Conservation (phyloP, 176 grass and related monocot genomes). For the Juncus effusus region DNA sequence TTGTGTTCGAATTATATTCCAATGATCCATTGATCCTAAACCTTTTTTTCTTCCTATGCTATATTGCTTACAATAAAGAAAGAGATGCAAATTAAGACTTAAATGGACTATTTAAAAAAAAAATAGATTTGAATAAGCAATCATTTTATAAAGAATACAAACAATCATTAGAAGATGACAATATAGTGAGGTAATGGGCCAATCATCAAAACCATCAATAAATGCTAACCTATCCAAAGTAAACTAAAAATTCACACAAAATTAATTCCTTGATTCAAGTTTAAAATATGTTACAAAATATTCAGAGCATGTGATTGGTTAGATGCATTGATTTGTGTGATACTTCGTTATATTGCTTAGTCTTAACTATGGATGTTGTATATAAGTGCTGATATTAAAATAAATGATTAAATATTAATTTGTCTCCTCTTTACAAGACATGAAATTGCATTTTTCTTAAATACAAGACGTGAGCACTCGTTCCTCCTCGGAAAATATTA, state of each 20-base stretch:
- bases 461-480: slow-evolving; percentile 20
- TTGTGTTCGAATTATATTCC: too few relatives aligned
- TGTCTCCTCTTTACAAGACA: slow-evolving; percentile 23
- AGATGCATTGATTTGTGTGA: neutral
- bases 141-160: neutral
- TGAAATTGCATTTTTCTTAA: slow-evolving; percentile 11
- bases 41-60: too few relatives aligned
- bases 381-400: neutral
- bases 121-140: neutral
- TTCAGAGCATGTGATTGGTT: slow-evolving; percentile 19
- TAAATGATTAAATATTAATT: neutral
- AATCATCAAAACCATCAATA: slow-evolving; percentile 18
- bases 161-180: slow-evolving; percentile 26
- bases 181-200: neutral
- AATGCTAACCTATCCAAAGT: slow-evolving; percentile 18
- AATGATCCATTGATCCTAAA: too few relatives aligned
- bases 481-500: slow-evolving; percentile 20
- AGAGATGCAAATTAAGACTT: too few relatives aligned
- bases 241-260: slow-evolving; percentile 13
- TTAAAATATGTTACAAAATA: slow-evolving; percentile 6
- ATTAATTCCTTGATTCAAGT: neutral
- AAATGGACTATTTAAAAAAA: neutral
- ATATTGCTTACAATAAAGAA: too few relatives aligned
- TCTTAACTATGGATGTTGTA: slow-evolving; percentile 17
- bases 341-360: too few relatives aligned